Conservation (phyloP, 2,329 filamentous ascomycete genomes). For the Pseudogymnoascus sp. region DNA sequence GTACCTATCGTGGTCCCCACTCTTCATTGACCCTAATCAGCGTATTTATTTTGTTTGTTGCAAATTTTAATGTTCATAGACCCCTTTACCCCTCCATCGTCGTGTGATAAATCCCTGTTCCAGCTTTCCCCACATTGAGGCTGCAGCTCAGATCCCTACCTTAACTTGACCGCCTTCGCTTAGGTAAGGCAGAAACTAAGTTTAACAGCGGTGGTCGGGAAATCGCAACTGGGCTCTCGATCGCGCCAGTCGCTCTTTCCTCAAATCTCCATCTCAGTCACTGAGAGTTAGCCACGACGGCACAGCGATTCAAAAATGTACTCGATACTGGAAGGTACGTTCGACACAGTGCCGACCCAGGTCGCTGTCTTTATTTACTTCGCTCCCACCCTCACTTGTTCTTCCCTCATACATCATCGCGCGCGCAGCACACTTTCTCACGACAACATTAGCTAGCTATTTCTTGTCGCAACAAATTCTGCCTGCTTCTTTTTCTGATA, state of each 20-base stretch:
- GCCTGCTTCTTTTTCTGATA: not conserved
- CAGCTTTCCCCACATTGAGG: not conserved
- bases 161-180: slow-evolving; percentile 6
- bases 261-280: not conserved
- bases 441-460: not conserved
- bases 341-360: not conserved
- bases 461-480: not conserved
- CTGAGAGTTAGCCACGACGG: slow-evolving; percentile 2
- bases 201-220: not conserved
- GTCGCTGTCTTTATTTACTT: slow-evolving; percentile 5
- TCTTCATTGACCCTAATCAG: not conserved
- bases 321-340: slow-evolving; percentile 8
- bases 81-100: slow-evolving; percentile 1
- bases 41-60: not conserved
- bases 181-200: slow-evolving; percentile 9
- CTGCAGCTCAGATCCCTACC: slow-evolving; percentile 4
- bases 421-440: not conserved
- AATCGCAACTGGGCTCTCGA: slow-evolving; percentile 4
- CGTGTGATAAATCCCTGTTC: not conserved
- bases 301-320: slow-evolving; percentile 1
- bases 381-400: not conserved
- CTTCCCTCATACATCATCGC: not conserved
- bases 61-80: not conserved
- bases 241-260: slow-evolving; percentile 5
- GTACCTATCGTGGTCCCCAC: too few relatives aligned